phyloP scores from a whole-genome alignment of 148 eudicot species.

The Spergularia marina region DNA sequence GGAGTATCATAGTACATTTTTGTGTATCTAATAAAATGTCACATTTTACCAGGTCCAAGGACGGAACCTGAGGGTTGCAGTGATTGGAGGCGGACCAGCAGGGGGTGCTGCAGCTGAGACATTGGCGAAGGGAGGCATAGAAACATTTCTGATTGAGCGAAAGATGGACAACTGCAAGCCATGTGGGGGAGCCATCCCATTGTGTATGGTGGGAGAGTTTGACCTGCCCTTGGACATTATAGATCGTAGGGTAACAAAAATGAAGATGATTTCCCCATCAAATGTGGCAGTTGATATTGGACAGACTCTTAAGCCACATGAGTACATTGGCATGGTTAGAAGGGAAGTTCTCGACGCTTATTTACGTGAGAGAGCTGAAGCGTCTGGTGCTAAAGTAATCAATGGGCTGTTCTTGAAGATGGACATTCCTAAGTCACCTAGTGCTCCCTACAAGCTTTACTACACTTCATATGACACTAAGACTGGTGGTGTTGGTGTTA shows the following conservation, averaged over 20 bases:
- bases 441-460: constrained; percentile 59
- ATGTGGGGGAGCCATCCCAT: constrained; percentile 94
- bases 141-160: constrained; percentile 72
- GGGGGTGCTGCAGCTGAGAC: constrained; percentile 94
- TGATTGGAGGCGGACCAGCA: constrained; percentile 93
- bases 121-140: constrained; percentile 81
- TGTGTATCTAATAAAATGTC: background rate
- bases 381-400: constrained; percentile 65
- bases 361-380: constrained; percentile 75
- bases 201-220: constrained; percentile 95
- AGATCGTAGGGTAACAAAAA: constrained; percentile 81
- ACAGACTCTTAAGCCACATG: constrained; percentile 77
- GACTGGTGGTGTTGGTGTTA: constrained; percentile 63
- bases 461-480: constrained; percentile 76
- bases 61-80: constrained; percentile 81
- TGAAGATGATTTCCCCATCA: constrained; percentile 99
- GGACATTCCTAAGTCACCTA: constrained; percentile 49
- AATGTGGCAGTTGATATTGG: constrained; percentile 97
- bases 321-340: constrained; percentile 98
- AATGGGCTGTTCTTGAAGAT: constrained; percentile 86
- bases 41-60: constrained; percentile 30
- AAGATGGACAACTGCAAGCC: constrained; percentile 94
- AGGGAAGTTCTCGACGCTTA: constrained; percentile 81
- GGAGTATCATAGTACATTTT: background rate
- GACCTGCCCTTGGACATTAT: constrained; percentile 93